These are phyloP conservation scores for Phytophthora litchii DNA, from an alignment of 352 stramenopile genomes.

Conservation along the genomic window DNA sequence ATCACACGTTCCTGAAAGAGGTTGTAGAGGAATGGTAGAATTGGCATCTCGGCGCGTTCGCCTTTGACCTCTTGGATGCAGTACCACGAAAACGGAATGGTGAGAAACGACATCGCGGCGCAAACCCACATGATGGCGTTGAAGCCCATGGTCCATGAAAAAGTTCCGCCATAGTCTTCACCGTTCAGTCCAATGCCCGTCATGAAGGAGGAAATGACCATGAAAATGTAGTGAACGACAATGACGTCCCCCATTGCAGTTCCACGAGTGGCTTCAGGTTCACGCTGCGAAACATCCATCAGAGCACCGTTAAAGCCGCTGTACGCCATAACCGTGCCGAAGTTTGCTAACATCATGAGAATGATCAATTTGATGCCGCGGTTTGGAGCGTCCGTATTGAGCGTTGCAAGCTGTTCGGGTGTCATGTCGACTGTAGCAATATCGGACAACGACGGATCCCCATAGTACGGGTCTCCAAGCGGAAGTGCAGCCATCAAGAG, in stretches of 20 bases:
- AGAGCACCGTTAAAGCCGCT: conserved; percentile 68
- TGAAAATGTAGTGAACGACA: conserved; percentile 40
- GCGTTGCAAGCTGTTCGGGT: conserved; percentile 31
- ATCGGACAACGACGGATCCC: conserved; percentile 28
- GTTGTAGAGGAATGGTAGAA: conserved; percentile 45
- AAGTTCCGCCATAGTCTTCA: conserved; percentile 51
- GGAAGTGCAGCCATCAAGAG: conserved; percentile 50
- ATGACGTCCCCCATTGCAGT: conserved; percentile 43
- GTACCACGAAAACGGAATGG: conserved; percentile 40
- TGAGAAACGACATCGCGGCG: conserved; percentile 30
- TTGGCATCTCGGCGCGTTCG: conserved; percentile 26
- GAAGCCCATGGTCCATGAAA: conserved; percentile 61
- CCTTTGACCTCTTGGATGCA: conserved; percentile 48
- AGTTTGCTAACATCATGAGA: conserved; percentile 72
- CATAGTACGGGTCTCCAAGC: conserved; percentile 53
- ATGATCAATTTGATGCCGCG: conserved; percentile 56
- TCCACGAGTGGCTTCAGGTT: conserved; percentile 43
- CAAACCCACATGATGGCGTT: conserved; percentile 57
- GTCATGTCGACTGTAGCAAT: conserved; percentile 39
- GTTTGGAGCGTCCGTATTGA: conserved; percentile 49
- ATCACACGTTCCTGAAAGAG: conserved; percentile 48
- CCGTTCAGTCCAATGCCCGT: conserved; percentile 52
- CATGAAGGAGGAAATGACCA: conserved; percentile 45
- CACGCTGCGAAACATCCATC: conserved; percentile 57
- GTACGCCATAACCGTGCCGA: conserved; percentile 80